Evolutionary conservation across 306 rosid species (phyloP).

Genomic region (Spatholobus suberectus): DNA sequence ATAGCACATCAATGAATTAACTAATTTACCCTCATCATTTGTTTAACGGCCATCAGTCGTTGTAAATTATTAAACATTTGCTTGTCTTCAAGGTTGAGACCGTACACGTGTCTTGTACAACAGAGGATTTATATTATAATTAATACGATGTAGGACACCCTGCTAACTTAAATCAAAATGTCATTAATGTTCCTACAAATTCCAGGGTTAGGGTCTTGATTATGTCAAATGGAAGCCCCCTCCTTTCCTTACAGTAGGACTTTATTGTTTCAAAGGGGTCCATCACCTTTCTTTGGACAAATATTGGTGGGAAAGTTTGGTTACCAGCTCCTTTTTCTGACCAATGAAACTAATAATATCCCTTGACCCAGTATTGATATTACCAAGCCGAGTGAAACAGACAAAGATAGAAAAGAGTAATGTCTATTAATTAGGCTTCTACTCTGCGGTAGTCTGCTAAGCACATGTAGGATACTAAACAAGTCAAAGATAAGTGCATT

Average conservation of each 20-base stretch:
- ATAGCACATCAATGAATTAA: conserved; percentile 33
- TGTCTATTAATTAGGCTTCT: conserved; percentile 36
- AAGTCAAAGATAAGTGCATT: conserved; percentile 55
- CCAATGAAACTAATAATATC: conserved; percentile 50
- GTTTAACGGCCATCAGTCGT: conserved; percentile 36
- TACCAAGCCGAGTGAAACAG: conserved; percentile 23
- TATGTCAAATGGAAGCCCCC: conserved; percentile 60
- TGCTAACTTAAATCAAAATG: conserved; percentile 27
- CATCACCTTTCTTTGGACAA: conserved; percentile 54
- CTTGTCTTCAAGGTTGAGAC: not conserved
- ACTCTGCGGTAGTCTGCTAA: conserved; percentile 17
- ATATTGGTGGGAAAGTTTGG: conserved; percentile 87
- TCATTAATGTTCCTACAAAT: conserved; percentile 11
- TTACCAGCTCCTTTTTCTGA: conserved; percentile 81
- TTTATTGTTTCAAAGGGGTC: conserved; percentile 53
- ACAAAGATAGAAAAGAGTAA: conserved; percentile 22
- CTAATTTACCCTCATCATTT: conserved; percentile 35
- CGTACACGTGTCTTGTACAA: conserved; percentile 40
- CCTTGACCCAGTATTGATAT: conserved; percentile 45
- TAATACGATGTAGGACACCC: conserved; percentile 1
- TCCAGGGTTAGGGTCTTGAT: conserved; percentile 47
- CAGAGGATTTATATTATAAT: not conserved
- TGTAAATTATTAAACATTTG: conserved; percentile 16
- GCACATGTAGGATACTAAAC: conserved; percentile 53
- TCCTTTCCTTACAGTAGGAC: conserved; percentile 50